phyloP scores from a whole-genome alignment of 2,329 filamentous ascomycete species.

The Drechslerella dactyloides region DNA sequence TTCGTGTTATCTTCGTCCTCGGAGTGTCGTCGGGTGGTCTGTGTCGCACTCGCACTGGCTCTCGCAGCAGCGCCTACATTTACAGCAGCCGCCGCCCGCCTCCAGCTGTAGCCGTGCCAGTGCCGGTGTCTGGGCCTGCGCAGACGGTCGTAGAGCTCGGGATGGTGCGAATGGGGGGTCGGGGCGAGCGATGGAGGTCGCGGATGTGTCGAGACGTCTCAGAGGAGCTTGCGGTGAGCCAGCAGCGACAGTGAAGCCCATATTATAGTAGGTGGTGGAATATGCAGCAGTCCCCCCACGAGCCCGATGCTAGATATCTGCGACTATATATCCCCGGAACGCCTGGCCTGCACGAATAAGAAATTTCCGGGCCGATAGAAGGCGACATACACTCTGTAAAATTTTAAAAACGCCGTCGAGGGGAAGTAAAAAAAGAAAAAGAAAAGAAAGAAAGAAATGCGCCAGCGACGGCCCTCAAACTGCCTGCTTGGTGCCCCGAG shows the following conservation, averaged over 20 bases:
- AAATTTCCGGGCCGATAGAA: no score
- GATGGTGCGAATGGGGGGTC: no score
- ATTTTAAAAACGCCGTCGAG: not conserved
- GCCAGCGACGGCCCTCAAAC: conserved; percentile 14
- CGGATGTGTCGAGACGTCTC: not conserved
- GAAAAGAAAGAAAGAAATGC: conserved; percentile 14
- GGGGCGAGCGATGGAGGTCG: not conserved
- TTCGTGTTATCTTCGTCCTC: not conserved
- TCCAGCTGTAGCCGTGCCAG: not conserved
- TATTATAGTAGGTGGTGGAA: not conserved
- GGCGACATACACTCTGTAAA: not conserved
- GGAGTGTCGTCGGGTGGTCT: conserved; percentile 12
- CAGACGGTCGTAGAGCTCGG: conserved; percentile 18
- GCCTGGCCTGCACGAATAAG: no score
- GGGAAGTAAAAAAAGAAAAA: conserved; percentile 16
- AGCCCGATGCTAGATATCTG: not conserved
- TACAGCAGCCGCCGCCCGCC: conserved; percentile 12
- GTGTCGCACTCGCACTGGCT: conserved; percentile 49
- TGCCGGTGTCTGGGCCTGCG: not conserved
- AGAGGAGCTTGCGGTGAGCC: conserved; percentile 4
- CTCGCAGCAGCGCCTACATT: conserved; percentile 45
- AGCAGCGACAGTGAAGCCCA: not conserved
- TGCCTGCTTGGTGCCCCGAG: conserved; percentile 31
- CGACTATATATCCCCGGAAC: conserved; percentile 8
- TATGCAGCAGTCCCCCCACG: not conserved